Base-by-base conservation (phyloP, 352 stramenopile species). In the Phytophthora vignae region DNA sequence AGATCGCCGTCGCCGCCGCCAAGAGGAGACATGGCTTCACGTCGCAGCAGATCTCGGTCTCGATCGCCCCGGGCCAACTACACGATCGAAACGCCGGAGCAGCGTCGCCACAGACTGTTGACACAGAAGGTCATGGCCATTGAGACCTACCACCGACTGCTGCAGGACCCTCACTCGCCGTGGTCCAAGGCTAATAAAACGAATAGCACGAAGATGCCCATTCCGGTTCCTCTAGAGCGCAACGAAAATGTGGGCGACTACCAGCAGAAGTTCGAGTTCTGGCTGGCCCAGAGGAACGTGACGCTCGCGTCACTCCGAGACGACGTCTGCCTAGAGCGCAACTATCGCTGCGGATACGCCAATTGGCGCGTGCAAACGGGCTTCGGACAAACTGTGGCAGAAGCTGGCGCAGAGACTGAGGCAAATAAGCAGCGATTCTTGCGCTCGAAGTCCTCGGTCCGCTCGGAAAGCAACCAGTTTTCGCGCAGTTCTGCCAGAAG, bases 231-330 rank as follows among this genome's bases (percentile, higher is more conserved):
- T 36, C 36, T 73, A 11, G 44, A 58, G 8, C 1, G 14, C 2
- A 58, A 50, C 11, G 64, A 76, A 27, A 69, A 52, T 5, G 7
- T 38, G 6, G 58, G 42, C 12, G 69, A 76, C 22, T 76, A 76
- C 25, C 65, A 70, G 27, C 64, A 72, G 25, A 73, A 73, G n/a
- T 76, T 76, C n/a, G 46, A 76, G 36, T 76, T 76, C 27, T 76
- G 69, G 69, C 48, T 73, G 12, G 64, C 64, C 4, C 69, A 73
- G 33, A 56, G 58, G 12, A 61, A 70, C 29, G 33, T 76, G 53
- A 62, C 57, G 2, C 38, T 76, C 15, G 46, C 56, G 10, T 61
- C 57, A 11, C 38, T 73, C 17, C 63, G 29, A 57, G 27, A 70
- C 21, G 21, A 67, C 17, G 46, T 61, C 19, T 36, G 55, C 25